A percentile compares a stretch with the other conserved stretches of the same genome.
These are phyloP conservation scores for Aspergillus melleus DNA, from an alignment of 2,329 filamentous ascomycete genomes.

Conservation along the genomic window DNA sequence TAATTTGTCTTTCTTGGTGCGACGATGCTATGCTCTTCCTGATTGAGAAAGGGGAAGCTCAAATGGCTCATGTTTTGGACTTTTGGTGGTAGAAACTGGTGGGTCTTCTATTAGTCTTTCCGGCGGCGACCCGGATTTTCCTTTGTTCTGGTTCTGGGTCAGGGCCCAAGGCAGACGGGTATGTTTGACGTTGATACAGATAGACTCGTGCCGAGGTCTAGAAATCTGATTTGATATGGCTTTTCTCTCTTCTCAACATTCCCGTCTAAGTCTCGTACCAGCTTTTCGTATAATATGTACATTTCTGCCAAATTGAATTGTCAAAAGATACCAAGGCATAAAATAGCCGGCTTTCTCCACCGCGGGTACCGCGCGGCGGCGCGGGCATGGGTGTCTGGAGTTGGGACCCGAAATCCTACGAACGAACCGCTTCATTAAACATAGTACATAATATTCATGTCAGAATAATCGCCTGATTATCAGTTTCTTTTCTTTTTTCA, in stretches of 20 bases:
- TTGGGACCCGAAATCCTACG: background rate
- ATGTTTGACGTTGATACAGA: background rate
- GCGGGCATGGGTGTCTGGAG: constrained; percentile 5
- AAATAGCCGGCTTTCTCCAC: constrained; percentile 15
- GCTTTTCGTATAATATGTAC: background rate
- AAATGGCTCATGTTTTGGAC: too few species aligned
- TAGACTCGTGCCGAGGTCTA: background rate
- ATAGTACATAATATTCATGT: background rate
- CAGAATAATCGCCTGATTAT: background rate
- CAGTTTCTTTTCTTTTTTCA: background rate
- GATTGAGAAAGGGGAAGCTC: background rate
- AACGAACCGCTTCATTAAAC: background rate
- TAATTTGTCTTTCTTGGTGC: background rate
- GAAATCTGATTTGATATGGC: background rate
- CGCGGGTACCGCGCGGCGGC: constrained; percentile 21
- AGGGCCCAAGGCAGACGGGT: background rate
- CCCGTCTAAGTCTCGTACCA: background rate
- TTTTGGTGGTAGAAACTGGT: constrained; percentile 6
- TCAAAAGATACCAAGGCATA: background rate
- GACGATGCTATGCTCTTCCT: background rate
- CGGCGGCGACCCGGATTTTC: constrained; percentile 8
- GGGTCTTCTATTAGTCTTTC: constrained; percentile 1
- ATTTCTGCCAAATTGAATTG: too few species aligned
- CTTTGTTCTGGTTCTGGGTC: constrained; percentile 7
- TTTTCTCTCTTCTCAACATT: background rate